Base-by-base conservation (phyloP, 2,329 filamentous ascomycete genomes). In the Mycosphaerella sp. region DNA sequence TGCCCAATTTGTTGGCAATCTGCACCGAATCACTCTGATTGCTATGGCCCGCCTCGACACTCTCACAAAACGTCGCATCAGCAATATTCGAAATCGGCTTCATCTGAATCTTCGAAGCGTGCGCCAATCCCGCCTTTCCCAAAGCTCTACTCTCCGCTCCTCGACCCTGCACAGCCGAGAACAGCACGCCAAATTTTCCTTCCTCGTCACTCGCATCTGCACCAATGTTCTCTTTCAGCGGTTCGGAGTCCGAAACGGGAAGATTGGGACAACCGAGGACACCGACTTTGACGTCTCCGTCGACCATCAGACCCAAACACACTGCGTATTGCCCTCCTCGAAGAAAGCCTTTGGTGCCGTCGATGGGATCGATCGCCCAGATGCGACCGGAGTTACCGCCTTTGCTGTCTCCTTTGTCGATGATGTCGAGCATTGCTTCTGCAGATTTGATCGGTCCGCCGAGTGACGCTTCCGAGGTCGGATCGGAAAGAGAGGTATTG, bases 251-350 rank as follows among this genome's bases (percentile, higher is more conserved):
- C 68, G 95, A 87, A 52, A 96, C 78, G 12, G 92, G 92, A 32
- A 98, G 82, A 74, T 98, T 98, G 26, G 93, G 93, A 74, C 92
- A 96, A 59, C 89, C 95, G 54, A 98, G 81, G 44, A 95, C 93
- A 62, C 93, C 93, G 58, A 96, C 89, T 70, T 91, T 89, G 65
- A 97, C 90, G 64, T 95, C 83, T 50, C 92, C 93, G 67, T 97
- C 90, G 29, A 95, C 87, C 75, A 98, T 86, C 64, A 98, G 78
- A 36, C 82, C 93, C 4, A 98, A 80, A 69, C 92, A 96, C 51
- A 98, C 90, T 52, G 93, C 95, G 70, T 98, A 98, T 76, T 98
- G 93, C 39, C 91, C 95, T 50, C 93, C 93, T 59, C 95, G 83
- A 57, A 98, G 78, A 76, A 98, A 98, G 31, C 93, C 95, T 76